phyloP scores from a whole-genome alignment of 495 filamentous ascomycete genomes.

The Rhizodiscina lignyota region DNA sequence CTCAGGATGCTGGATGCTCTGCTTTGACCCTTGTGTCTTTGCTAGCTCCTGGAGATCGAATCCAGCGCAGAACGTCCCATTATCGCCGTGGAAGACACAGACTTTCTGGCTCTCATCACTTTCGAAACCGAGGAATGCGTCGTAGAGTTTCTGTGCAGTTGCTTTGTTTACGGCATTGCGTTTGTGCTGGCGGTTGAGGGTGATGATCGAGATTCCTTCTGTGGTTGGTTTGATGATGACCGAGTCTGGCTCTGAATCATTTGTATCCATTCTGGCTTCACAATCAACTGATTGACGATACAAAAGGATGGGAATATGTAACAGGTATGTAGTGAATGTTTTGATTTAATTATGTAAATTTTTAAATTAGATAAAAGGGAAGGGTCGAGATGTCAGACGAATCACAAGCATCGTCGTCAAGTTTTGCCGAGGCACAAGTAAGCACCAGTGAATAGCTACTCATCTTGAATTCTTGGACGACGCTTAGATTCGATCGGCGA shows the following conservation, averaged over 20 bases:
- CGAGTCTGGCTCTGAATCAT: slow-evolving; percentile 3
- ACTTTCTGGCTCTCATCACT: slow-evolving; percentile 27
- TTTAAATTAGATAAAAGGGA: too few species aligned
- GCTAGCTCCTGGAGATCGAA: slow-evolving; percentile 26
- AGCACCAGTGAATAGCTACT: too few species aligned
- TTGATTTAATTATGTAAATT: too few species aligned
- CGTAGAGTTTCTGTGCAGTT: slow-evolving; percentile 19
- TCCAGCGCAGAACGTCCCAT: slow-evolving; percentile 28
- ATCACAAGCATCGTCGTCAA: too few species aligned
- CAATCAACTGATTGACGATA: not conserved
- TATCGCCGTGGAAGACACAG: slow-evolving; percentile 20
- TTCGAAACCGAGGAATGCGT: slow-evolving; percentile 27
- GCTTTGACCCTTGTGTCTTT: slow-evolving; percentile 1
- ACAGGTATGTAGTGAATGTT: too few species aligned
- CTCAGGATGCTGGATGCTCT: not conserved
- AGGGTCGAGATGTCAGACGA: too few species aligned
- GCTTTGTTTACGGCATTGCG: slow-evolving; percentile 12
- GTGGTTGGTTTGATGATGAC: not conserved
- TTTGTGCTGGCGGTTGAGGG: slow-evolving; percentile 20
- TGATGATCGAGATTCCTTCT: slow-evolving; percentile 27
- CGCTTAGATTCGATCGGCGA: too few species aligned
- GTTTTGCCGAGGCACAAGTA: too few species aligned
- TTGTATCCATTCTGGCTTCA: not conserved
- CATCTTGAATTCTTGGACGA: too few species aligned
- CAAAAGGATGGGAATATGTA: too few species aligned